Conservation (phyloP, 306 rosid species). For the Vigna hirtella region DNA sequence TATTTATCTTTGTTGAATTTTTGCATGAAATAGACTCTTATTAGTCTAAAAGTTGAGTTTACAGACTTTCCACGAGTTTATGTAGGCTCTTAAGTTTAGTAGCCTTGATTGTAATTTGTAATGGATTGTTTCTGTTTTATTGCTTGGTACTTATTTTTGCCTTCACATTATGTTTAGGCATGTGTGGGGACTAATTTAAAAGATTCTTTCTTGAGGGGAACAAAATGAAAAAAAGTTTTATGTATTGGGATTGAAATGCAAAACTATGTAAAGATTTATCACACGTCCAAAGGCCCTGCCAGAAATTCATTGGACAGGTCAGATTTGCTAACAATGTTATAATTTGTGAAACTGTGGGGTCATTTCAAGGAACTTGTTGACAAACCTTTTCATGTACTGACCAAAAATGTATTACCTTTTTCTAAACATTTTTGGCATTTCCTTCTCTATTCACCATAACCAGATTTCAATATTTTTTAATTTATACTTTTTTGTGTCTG, state of each 20-base stretch:
- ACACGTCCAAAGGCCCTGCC: background rate
- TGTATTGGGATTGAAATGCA: background rate
- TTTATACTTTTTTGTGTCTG: conserved; percentile 25
- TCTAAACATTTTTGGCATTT: conserved; percentile 16
- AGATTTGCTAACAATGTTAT: background rate
- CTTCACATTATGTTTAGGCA: background rate
- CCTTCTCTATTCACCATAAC: conserved; percentile 33
- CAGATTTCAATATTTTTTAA: conserved; percentile 26
- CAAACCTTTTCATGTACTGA: background rate
- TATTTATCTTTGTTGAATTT: too few relatives aligned
- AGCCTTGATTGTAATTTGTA: background rate
- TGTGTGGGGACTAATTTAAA: background rate
- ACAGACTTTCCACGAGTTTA: too few relatives aligned
- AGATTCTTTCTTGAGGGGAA: background rate
- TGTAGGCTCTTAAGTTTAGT: too few relatives aligned
- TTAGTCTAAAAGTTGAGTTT: too few relatives aligned
- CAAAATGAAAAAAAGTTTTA: background rate
- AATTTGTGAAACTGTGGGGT: background rate
- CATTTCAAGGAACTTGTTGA: background rate
- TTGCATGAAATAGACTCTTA: too few relatives aligned
- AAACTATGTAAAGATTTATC: background rate
- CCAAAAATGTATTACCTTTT: background rate
- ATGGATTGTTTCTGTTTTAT: background rate
- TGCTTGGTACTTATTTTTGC: background rate
- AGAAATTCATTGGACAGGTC: background rate